Evolutionary conservation across 768 basidiomycete species (phyloP).

Genomic region (Mycena polygramma): DNA sequence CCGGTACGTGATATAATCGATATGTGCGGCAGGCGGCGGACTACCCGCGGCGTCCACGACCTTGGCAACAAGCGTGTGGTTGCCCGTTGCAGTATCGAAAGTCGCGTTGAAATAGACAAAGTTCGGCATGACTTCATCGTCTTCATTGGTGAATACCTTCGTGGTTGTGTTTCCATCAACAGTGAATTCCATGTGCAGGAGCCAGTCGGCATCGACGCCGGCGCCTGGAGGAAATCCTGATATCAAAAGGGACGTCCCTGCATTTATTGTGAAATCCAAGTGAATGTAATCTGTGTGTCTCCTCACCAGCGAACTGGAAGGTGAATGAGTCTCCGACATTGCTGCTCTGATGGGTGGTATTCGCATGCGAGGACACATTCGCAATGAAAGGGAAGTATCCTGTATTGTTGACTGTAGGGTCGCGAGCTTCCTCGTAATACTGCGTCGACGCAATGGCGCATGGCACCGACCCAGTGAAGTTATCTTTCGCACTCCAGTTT

Average conservation of each 20-base stretch:
- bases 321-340: constrained; percentile 6
- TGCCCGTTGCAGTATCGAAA: not conserved
- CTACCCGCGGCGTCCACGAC: not conserved
- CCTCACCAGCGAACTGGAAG: constrained; percentile 4
- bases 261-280: not conserved
- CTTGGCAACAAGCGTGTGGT: not conserved
- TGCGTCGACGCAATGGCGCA: not conserved
- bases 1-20: not conserved
- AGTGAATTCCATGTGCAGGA: not conserved
- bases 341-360: constrained; percentile 1
- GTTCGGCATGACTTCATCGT: not conserved
- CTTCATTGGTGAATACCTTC: not conserved
- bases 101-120: not conserved
- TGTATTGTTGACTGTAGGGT: too few relatives aligned
- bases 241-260: not conserved
- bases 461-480: not conserved
- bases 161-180: constrained; percentile 2
- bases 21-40: not conserved
- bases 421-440: too few relatives aligned
- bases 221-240: not conserved
- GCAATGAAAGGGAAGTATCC: too few relatives aligned
- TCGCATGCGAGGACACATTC: constrained; percentile 4
- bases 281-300: not conserved
- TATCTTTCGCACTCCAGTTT: constrained; percentile 1
- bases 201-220: not conserved